Evolutionary conservation across 1,284 basidiomycete species (phyloP).

Genomic region (Cystobasidium slooffiae): DNA sequence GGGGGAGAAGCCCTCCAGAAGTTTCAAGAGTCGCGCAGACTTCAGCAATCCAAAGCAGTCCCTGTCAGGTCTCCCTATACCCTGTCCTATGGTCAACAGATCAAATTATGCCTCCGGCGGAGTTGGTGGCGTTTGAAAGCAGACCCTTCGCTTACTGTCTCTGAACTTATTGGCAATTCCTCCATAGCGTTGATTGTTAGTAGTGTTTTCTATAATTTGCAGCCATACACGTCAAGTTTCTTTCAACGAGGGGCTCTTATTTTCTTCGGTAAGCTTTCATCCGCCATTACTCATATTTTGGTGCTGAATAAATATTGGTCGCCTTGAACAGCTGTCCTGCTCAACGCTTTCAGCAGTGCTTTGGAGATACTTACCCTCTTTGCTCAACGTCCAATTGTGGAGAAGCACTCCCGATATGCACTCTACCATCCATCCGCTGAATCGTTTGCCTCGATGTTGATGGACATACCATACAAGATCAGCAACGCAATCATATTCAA

Average conservation of each 20-base stretch:
- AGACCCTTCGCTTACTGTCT: too few species aligned
- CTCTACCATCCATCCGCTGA: constrained; percentile 61
- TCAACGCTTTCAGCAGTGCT: constrained; percentile 61
- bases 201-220: constrained; percentile 70
- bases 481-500: constrained; percentile 62
- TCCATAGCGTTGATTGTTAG: too few species aligned
- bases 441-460: constrained; percentile 59
- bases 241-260: constrained; percentile 77
- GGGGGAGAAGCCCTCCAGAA: constrained; percentile 56
- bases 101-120: constrained; percentile 68
- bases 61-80: too few species aligned
- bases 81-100: constrained; percentile 68
- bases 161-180: too few species aligned
- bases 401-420: constrained; percentile 65
- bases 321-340: constrained; percentile 51
- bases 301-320: not conserved
- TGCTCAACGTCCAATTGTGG: constrained; percentile 62
- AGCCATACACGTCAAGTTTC: constrained; percentile 68
- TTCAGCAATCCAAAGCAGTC: constrained; percentile 60
- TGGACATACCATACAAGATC: constrained; percentile 63
- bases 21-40: constrained; percentile 58
- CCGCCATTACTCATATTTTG: too few species aligned
- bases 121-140: too few species aligned
- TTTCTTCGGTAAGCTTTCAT: constrained; percentile 54
- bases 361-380: constrained; percentile 73